Base-by-base conservation (phyloP, 208 protist species). In the Leishmania braziliensis region DNA sequence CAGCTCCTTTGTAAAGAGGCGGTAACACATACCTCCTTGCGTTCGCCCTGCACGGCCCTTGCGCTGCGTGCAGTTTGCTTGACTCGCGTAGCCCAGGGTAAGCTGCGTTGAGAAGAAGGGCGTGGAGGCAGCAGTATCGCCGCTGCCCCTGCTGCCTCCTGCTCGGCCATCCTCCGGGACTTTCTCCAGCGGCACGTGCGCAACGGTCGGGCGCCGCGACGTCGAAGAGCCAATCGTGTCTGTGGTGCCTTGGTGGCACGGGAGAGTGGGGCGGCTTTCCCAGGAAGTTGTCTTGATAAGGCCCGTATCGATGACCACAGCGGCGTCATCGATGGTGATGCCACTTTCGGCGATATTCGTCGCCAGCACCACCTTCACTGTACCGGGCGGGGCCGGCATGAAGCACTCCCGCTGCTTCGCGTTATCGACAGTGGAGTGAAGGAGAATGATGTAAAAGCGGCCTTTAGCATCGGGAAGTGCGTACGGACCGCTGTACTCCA, bases 31-130 rank as follows among this genome's bases (percentile, higher is more conserved):
- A 39, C 99, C 99, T 10, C 98, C 96, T 65, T 94, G 85, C 29
- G 99, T 99, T 75, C 99, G 92, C 39, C 99, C 99, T 5, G 99
- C 99, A 83, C 99, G 96, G 60, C 99, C 99, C 33, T 98, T 98
- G 20, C 99, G 94, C 95, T 99, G 99, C 43, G 99, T 97, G 23
- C 98, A 98, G 72, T 94, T 96, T 0, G 99, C 98, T 80, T 98
- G 90, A 56, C 99, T 99, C 75, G 90, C 92, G 84, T 93, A 97
- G 48, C 84, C 74, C 9, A 97, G 88, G 20, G 81, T 77, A 51
- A 97, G 86, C 79, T 97, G 94, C 20, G 94, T 97, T 3, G 91
- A 84, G 78, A 91, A 92, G 33, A 89, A 81, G 43, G 85, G 66
- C 9, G 78, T n/a, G 6, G 69, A 2, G 36, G 33, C 68, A 46